phyloP scores from a whole-genome alignment of 192 early-diverging fungal species.

The Entophlyctis helioformis region DNA sequence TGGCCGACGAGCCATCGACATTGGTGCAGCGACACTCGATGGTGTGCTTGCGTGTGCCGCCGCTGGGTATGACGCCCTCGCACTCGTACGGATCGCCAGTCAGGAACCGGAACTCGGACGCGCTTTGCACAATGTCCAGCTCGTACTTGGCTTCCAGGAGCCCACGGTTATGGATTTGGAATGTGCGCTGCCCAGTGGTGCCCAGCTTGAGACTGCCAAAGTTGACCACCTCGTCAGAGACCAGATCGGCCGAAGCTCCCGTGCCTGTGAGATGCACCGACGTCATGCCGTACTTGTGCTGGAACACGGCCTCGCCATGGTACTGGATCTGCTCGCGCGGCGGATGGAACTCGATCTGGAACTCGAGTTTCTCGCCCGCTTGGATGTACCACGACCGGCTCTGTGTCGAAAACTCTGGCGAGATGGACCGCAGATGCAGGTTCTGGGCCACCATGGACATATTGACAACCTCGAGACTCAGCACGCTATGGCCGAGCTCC shows the following conservation, averaged over 20 bases:
- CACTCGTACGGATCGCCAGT: conserved; percentile 43
- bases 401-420: conserved; percentile 34
- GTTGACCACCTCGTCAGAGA: conserved; percentile 27
- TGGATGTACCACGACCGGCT: conserved; percentile 35
- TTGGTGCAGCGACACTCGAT: conserved; percentile 37
- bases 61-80: conserved; percentile 32
- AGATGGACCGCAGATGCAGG: conserved; percentile 31
- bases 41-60: conserved; percentile 17
- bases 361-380: conserved; percentile 35
- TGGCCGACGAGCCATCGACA: conserved; percentile 11
- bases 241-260: conserved; percentile 45
- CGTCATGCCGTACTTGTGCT: conserved; percentile 35
- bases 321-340: conserved; percentile 44
- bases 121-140: conserved; percentile 34
- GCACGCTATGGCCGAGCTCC: conserved; percentile 5
- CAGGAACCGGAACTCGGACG: conserved; percentile 22
- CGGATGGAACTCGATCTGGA: conserved; percentile 49
- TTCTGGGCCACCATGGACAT: conserved; percentile 44
- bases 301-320: conserved; percentile 38
- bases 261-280: conserved; percentile 33
- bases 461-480: conserved; percentile 32
- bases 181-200: conserved; percentile 11
- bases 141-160: conserved; percentile 31
- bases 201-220: conserved; percentile 42
- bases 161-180: conserved; percentile 41